These are phyloP conservation scores for Fonsecaea nubica DNA, from an alignment of 2,329 filamentous ascomycete species.

Conservation along the genomic window DNA sequence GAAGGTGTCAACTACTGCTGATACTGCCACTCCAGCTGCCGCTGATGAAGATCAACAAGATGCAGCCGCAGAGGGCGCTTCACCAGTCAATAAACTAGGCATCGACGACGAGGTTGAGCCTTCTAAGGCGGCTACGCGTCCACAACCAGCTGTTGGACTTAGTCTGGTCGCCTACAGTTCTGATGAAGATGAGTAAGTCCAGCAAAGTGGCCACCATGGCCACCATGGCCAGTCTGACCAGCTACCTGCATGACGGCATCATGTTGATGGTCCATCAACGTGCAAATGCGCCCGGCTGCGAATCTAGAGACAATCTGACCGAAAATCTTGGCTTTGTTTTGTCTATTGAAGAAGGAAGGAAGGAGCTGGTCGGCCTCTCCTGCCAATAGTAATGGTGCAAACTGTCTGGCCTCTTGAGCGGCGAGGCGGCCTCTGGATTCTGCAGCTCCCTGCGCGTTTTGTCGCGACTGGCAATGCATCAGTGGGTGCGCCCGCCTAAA, in stretches of 20 bases:
- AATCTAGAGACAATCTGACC: neutral
- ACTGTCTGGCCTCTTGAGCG: neutral
- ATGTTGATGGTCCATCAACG: neutral
- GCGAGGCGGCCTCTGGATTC: neutral
- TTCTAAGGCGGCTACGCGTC: neutral
- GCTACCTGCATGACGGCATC: too few species aligned
- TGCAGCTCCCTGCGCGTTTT: slow-evolving; percentile 1
- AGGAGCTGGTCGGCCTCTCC: neutral
- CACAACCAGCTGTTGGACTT: slow-evolving; percentile 40
- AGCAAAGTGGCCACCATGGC: neutral
- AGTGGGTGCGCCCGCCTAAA: neutral
- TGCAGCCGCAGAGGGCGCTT: neutral
- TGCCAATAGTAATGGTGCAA: neutral
- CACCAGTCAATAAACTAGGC: neutral
- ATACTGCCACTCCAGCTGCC: slow-evolving; percentile 3
- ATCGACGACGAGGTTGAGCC: slow-evolving; percentile 6
- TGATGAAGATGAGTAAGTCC: slow-evolving; percentile 46
- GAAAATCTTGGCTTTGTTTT: neutral
- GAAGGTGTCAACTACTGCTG: slow-evolving; percentile 47
- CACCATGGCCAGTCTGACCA: neutral
- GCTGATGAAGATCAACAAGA: neutral
- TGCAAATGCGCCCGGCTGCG: neutral
- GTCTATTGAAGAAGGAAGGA: neutral
- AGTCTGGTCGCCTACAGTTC: slow-evolving; percentile 51
- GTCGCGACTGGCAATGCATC: neutral